Evolutionary conservation across 495 filamentous ascomycete genomes (phyloP).

Genomic region (Aspergillus baeticus): DNA sequence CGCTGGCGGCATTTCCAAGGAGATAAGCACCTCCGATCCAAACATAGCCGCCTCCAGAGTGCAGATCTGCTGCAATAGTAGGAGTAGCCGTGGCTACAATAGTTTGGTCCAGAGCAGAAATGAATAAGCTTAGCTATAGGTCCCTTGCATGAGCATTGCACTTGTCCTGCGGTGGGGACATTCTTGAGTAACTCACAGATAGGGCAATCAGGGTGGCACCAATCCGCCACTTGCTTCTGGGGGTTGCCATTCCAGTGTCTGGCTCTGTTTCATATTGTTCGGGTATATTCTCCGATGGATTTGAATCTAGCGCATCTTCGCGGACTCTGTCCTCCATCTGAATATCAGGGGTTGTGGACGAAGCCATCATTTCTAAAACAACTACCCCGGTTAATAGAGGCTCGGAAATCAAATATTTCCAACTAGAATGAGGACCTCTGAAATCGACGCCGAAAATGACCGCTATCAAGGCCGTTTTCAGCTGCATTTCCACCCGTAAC

Average conservation of each 20-base stretch:
- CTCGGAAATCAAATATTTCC: not conserved
- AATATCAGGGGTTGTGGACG: not conserved
- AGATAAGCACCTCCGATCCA: constrained; percentile 70
- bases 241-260: not conserved
- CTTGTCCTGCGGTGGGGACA: not conserved
- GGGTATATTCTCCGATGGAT: not conserved
- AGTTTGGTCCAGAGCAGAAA: constrained; percentile 62
- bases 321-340: constrained; percentile 2
- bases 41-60: constrained; percentile 58
- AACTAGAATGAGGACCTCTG: too few species aligned
- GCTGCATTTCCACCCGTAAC: too few species aligned
- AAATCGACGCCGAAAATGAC: too few species aligned
- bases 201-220: constrained; percentile 28
- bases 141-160: constrained; percentile 6
- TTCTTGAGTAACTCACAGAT: constrained; percentile 19
- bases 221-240: constrained; percentile 23
- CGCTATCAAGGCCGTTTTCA: too few species aligned
- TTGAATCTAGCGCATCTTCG: not conserved
- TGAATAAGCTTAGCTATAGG: constrained; percentile 46
- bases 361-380: not conserved
- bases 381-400: not conserved
- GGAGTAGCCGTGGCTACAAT: constrained; percentile 63
- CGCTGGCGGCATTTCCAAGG: constrained; percentile 51
- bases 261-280: not conserved
- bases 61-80: constrained; percentile 54